Conservation (phyloP, 768 basidiomycete genomes). For the Kwoniella dendrophila region DNA sequence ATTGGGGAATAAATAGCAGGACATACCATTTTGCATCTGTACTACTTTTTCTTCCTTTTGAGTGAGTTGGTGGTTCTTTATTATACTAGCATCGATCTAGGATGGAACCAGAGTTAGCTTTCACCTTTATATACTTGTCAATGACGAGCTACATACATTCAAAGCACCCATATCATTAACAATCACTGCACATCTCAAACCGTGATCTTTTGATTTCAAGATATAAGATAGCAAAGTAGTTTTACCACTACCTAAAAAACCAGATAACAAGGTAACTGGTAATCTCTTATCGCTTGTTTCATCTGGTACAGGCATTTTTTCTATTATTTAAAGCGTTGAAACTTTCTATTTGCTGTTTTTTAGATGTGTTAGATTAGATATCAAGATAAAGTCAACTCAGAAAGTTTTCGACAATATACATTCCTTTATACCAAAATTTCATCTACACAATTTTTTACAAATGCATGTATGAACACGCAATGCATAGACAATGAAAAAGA, state of each 20-base stretch:
- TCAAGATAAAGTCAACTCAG: neutral
- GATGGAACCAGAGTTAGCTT: neutral
- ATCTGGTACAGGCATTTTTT: conserved; percentile 29
- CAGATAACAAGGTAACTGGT: conserved; percentile 54
- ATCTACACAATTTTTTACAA: too few species aligned
- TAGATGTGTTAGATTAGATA: neutral
- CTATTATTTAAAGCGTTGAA: neutral
- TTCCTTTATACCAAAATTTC: too few species aligned
- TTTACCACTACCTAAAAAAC: conserved; percentile 54
- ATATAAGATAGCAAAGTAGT: conserved; percentile 52
- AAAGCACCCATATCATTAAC: conserved; percentile 55
- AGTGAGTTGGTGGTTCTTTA: conserved; percentile 47
- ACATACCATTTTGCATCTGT: conserved; percentile 53
- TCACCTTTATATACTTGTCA: neutral
- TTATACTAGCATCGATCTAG: conserved; percentile 52
- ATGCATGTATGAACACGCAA: neutral
- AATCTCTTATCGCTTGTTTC: conserved; percentile 38
- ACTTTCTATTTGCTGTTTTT: neutral
- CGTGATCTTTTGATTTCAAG: conserved; percentile 47
- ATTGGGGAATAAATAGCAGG: too few species aligned
- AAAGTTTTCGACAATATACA: neutral
- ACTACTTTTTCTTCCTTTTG: conserved; percentile 52
- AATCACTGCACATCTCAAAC: conserved; percentile 47
- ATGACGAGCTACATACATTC: conserved; percentile 34
- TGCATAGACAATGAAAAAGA: neutral